Evolutionary conservation across 306 rosid genomes (phyloP).

Genomic region (Purshia tridentata): DNA sequence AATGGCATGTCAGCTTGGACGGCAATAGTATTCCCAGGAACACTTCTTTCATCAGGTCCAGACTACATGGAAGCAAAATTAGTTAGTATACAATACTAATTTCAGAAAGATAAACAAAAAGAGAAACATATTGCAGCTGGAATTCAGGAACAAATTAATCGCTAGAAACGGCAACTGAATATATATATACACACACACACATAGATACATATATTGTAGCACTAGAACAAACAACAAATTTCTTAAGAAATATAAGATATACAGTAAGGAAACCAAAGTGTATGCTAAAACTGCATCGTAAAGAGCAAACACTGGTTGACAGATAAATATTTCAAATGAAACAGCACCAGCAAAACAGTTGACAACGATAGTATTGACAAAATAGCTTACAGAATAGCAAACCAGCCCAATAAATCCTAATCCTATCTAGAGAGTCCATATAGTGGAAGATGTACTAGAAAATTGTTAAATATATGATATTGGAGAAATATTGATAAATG

Average conservation of each 20-base stretch:
- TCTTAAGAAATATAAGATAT: neutral
- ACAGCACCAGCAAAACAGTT: neutral
- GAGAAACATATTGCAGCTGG: neutral
- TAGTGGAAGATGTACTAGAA: neutral
- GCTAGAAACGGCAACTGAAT: neutral
- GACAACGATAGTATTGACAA: neutral
- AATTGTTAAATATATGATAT: neutral
- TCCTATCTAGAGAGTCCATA: neutral
- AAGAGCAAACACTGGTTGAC: too few relatives aligned
- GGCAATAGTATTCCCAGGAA: slow-evolving; percentile 94
- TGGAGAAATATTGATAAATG: neutral
- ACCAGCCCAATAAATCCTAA: neutral
- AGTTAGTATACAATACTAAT: neutral
- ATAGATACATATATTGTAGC: neutral
- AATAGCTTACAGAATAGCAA: neutral
- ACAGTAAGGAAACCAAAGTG: neutral
- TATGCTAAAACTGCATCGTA: too few relatives aligned
- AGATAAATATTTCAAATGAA: neutral
- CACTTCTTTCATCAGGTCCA: slow-evolving; percentile 93
- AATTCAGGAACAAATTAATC: neutral
- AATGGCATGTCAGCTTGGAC: slow-evolving; percentile 99
- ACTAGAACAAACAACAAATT: neutral
- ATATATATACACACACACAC: neutral
- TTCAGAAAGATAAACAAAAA: neutral
- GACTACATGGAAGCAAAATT: slow-evolving; percentile 41